Conservation (phyloP, 306 rosid genomes). For the peach (Prunus persica) region DNA sequence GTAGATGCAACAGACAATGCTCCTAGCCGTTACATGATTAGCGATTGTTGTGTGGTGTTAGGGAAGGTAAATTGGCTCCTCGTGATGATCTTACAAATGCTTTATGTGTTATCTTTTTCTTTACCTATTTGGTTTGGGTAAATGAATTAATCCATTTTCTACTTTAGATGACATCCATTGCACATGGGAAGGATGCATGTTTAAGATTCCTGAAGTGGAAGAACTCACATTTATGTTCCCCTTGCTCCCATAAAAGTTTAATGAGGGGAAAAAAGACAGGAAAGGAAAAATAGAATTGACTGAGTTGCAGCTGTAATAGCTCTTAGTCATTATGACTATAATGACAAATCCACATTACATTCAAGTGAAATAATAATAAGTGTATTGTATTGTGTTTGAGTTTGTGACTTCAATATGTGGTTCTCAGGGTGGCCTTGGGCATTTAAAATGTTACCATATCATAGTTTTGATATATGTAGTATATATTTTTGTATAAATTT, state of each 20-base stretch:
- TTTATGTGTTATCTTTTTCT: not conserved
- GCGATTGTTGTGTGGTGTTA: constrained; percentile 92
- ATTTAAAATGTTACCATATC: not conserved
- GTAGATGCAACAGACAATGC: constrained; percentile 98
- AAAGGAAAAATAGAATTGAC: not conserved
- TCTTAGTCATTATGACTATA: not conserved
- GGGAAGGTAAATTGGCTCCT: constrained; percentile 67
- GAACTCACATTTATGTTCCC: not conserved
- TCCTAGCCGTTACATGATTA: constrained; percentile 93
- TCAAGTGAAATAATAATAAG: not conserved
- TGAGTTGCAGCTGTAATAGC: not conserved
- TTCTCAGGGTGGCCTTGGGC: not conserved
- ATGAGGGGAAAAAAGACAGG: not conserved
- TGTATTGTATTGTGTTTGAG: not conserved
- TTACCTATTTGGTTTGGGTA: not conserved
- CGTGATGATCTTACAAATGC: constrained; percentile 3
- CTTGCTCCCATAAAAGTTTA: not conserved
- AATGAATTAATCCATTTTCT: not conserved
- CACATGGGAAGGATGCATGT: not conserved
- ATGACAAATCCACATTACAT: not conserved
- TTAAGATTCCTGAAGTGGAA: not conserved
- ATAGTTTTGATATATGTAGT: not conserved
- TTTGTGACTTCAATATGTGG: not conserved
- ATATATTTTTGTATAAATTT: not conserved
- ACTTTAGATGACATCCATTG: not conserved